phyloP scores from a whole-genome alignment of 1,284 basidiomycete genomes.

The Ustilago loliicola region DNA sequence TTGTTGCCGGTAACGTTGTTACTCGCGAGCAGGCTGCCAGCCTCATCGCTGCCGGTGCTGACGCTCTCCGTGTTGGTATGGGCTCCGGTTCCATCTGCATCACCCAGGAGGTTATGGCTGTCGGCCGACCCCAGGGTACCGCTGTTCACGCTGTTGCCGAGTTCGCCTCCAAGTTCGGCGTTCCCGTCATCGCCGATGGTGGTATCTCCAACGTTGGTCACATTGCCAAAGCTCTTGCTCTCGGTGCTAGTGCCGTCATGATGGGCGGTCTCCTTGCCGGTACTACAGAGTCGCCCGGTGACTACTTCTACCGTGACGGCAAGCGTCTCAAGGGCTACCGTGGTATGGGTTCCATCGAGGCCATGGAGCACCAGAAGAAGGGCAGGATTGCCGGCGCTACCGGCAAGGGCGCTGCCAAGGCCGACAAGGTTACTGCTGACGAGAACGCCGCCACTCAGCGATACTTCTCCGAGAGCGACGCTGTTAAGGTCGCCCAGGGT shows the following conservation, averaged over 20 bases:
- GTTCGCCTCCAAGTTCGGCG: slow-evolving; percentile 91
- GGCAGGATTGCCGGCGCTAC: slow-evolving; percentile 67
- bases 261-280: slow-evolving; percentile 98
- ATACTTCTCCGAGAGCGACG: slow-evolving; percentile 95
- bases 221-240: slow-evolving; percentile 93
- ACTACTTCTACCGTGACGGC: slow-evolving; percentile 99
- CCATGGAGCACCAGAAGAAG: slow-evolving; percentile 70
- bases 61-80: slow-evolving; percentile 95
- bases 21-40: slow-evolving; percentile 96
- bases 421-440: slow-evolving; percentile 73
- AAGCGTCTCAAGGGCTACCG: slow-evolving; percentile 99
- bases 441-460: slow-evolving; percentile 92
- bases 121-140: slow-evolving; percentile 96
- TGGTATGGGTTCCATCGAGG: slow-evolving; percentile 86
- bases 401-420: slow-evolving; percentile 73
- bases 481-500: slow-evolving; percentile 92
- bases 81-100: slow-evolving; percentile 98
- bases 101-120: slow-evolving; percentile 99
- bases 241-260: slow-evolving; percentile 97
- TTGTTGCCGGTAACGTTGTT: slow-evolving; percentile 97
- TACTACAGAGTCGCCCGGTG: slow-evolving; percentile 95
- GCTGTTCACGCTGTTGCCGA: slow-evolving; percentile 95
- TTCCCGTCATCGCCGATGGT: slow-evolving; percentile 98
- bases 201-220: slow-evolving; percentile 96
- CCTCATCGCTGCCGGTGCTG: slow-evolving; percentile 93